Evolutionary conservation across 345 rosid species (phyloP).

Genomic region (Gynandropsis gynandra): DNA sequence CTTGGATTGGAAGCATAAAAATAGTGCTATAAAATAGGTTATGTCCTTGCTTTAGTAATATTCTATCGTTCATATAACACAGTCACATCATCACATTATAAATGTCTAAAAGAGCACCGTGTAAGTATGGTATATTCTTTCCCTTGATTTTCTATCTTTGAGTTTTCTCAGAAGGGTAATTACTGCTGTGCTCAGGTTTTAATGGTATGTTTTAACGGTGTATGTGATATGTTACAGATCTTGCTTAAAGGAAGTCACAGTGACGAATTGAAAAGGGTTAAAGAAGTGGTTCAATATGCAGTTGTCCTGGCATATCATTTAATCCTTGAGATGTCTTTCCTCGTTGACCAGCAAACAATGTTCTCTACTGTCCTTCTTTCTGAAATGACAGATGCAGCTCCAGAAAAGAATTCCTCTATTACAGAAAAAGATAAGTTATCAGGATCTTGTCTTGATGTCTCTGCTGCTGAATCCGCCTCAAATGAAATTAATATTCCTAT

Average conservation of each 20-base stretch:
- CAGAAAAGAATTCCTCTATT: constrained; percentile 20
- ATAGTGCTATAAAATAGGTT: no score
- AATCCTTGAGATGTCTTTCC: constrained; percentile 67
- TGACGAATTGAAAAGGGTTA: constrained; percentile 61
- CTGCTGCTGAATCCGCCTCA: constrained; percentile 24
- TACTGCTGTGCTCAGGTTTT: no score
- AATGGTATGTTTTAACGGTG: no score
- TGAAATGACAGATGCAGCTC: constrained; percentile 24
- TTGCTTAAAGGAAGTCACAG: constrained; percentile 66
- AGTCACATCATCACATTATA: no score
- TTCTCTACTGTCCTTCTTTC: constrained; percentile 45
- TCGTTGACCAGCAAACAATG: constrained; percentile 63
- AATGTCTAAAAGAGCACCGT: no score
- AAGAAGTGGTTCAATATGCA: constrained; percentile 48
- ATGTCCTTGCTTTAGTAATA: no score
- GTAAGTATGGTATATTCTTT: no score
- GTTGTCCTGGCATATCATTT: constrained; percentile 65
- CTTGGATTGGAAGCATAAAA: no score
- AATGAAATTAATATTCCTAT: constrained; percentile 38
- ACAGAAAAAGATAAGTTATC: constrained; percentile 23
- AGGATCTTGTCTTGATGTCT: constrained; percentile 25
- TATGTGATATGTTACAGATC: constrained; percentile 36
- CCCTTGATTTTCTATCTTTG: no score
- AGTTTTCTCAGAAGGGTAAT: no score
- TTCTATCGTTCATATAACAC: no score